phyloP scores from a whole-genome alignment of 1,139 yeast species.

The Starmera stellimalicola region DNA sequence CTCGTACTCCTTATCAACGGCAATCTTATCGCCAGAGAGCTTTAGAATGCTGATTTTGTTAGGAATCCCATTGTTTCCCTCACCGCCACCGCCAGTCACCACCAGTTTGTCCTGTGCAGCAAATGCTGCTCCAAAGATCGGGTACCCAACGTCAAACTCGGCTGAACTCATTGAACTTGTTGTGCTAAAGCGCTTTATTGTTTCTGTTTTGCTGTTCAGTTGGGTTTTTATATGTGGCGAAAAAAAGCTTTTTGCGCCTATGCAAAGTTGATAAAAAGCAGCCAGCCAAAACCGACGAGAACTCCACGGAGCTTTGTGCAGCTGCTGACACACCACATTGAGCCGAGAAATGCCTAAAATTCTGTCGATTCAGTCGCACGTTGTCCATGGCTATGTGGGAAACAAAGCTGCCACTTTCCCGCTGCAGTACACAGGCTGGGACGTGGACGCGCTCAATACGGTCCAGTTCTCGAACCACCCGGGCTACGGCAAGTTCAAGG shows the following conservation, averaged over 20 bases:
- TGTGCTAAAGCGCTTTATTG: too few species aligned
- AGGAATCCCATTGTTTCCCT: conserved; percentile 80
- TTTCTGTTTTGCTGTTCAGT: too few species aligned
- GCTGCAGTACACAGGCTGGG: conserved; percentile 71
- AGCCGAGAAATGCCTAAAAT: conserved; percentile 17
- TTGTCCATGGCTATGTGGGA: conserved; percentile 83
- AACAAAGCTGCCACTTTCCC: conserved; percentile 77
- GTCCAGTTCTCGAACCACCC: conserved; percentile 81
- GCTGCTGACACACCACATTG: too few species aligned
- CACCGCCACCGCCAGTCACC: conserved; percentile 94
- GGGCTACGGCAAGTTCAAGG: conserved; percentile 54
- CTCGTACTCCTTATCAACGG: conserved; percentile 52
- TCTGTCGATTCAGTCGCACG: conserved; percentile 68
- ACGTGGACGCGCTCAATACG: conserved; percentile 72
- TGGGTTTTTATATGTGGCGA: too few species aligned
- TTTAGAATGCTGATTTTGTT: conserved; percentile 71
- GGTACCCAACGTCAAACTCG: conserved; percentile 53
- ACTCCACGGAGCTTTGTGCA: too few species aligned
- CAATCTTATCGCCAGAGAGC: conserved; percentile 32
- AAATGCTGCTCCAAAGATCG: conserved; percentile 73
- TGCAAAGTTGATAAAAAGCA: too few species aligned
- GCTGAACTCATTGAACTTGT: too few species aligned
- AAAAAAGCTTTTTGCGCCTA: too few species aligned
- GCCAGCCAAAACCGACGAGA: too few species aligned
- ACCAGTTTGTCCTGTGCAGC: conserved; percentile 51